Evolutionary conservation across 257 asterid genomes (phyloP).

Genomic region (Fraxinus cuspidata): DNA sequence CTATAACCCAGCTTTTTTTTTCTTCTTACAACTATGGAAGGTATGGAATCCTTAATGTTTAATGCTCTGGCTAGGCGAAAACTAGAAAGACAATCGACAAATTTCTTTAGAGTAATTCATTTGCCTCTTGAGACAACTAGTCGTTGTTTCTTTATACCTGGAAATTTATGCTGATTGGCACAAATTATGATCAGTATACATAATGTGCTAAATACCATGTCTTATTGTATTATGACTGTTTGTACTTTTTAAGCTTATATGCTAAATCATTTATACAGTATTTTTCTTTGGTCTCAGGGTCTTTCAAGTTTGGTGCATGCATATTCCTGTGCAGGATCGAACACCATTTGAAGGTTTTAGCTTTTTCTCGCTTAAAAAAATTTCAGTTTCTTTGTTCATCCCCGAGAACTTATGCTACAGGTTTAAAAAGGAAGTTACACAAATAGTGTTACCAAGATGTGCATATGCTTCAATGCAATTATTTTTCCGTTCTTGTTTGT

Average conservation of each 20-base stretch:
- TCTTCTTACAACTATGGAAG: background rate
- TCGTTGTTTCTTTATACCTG: background rate
- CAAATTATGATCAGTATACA: constrained; percentile 4
- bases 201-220: background rate
- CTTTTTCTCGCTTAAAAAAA: constrained; percentile 15
- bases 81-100: background rate
- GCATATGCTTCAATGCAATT: background rate
- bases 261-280: too few relatives aligned
- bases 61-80: background rate
- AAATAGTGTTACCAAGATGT: background rate
- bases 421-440: background rate
- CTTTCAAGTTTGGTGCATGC: constrained; percentile 90
- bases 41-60: background rate
- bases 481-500: background rate
- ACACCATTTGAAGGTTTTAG: constrained; percentile 78
- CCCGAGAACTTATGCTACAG: background rate
- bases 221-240: background rate
- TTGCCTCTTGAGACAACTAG: background rate
- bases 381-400: constrained; percentile 1
- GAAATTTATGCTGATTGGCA: background rate
- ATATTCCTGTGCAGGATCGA: constrained; percentile 84
- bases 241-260: background rate
- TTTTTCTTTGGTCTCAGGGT: constrained; percentile 59
- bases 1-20: background rate
- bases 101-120: background rate